Base-by-base conservation (phyloP, 2,329 filamentous ascomycete species). In the Arthroderma uncinatum region DNA sequence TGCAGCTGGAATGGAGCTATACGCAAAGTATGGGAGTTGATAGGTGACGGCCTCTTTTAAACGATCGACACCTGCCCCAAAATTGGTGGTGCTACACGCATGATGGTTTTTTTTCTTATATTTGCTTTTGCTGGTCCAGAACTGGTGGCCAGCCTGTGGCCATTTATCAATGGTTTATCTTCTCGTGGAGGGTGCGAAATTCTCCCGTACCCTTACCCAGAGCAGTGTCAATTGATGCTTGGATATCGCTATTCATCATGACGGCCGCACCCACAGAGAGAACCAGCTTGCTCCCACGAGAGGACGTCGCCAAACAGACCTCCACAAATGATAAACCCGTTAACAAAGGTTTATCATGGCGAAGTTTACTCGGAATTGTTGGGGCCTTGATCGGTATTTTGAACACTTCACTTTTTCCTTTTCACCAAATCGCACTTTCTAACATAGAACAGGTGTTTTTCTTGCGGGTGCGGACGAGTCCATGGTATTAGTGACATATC, bases 381-480 rank as follows among this genome's bases (percentile, higher is more conserved):
- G 47, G 47, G 9, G 47, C 47, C 14, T n/a, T 50, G 9, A 28
- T 50, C 9, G 47, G 47, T 50, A 50, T 30, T 42, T 8, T n/a
- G 7, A 33, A 4, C 47, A 6, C 8, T n/a, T 2, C 6, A 14
- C 12, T 50, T 10, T 30, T 30, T 21, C 5, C 10, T 42, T 42
- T 12, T 7, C 10, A 14, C 4, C 21, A 19, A 10, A 47, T 6
- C 25, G 19, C 10, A 21, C 9, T 14, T 33, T 7, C n/a, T 50
- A 25, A 50, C 14, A 6, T n/a, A 6, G 8, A 34, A 23, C 34
- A 54, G 52, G 52, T 14, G 52, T 40, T 21, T 54, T 54, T 19
- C 52, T 54, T 37, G 52, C 52, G 9, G 36, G 33, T n/a, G 52
- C 52, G 34, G 52, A 54, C 23, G 52, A 54, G 19, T 54, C 52